Evolutionary conservation across 2,329 filamentous ascomycete genomes (phyloP), one percentile per base, ranked within the genome.

Genomic region (Colletotrichum graminicola): DNA sequence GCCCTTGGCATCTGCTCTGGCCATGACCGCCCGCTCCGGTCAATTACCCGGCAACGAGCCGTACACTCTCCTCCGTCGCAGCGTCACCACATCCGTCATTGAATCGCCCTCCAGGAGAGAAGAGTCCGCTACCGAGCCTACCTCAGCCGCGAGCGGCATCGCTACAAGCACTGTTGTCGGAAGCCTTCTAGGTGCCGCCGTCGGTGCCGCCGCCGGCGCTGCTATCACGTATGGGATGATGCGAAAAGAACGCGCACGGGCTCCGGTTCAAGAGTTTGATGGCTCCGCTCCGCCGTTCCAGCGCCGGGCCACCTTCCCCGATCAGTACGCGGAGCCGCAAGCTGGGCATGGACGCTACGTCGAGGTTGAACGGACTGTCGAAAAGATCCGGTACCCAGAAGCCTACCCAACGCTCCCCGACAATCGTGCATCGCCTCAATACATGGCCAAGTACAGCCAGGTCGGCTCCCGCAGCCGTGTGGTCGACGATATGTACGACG

Each of bases 131-230:
- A 14, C 59, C 79, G 75, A 64, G 77, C 80, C 23, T 79, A 76
- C 67, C 16, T 36, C 56, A 82, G 88, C 5, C 23, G 14, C 47
- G 10, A 71, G 45, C 67, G 56, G 61, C 21, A 52, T 60, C 16
- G 4, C 56, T 81, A 85, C 89, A 51, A 91, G 91, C 75, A 88
- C 89, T 26, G 86, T 95, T 52, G 86, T 96, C 56, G 93, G 94
- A 10, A 92, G 93, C 10, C 84, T 97, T 14, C 86, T 97, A 60
- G 94, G 93, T 54, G 93, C 92, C 41, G 93, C 93, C 21, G 93
- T 93, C 23, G 93, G 92, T 49, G 93, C 91, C 45, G 92, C 92
- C 12, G 84, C 93, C 51, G 92, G 83, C 18, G 84, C 84, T 32
- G 84, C 84, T n/a, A 73, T 88, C 29, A 85, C 93, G 12, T 97